A percentile compares a stretch with the other conserved stretches of the same genome.
These are phyloP conservation scores for Cyclostephanos tholiformis DNA, from an alignment of 108 stramenopile species.

Conservation along the genomic window DNA sequence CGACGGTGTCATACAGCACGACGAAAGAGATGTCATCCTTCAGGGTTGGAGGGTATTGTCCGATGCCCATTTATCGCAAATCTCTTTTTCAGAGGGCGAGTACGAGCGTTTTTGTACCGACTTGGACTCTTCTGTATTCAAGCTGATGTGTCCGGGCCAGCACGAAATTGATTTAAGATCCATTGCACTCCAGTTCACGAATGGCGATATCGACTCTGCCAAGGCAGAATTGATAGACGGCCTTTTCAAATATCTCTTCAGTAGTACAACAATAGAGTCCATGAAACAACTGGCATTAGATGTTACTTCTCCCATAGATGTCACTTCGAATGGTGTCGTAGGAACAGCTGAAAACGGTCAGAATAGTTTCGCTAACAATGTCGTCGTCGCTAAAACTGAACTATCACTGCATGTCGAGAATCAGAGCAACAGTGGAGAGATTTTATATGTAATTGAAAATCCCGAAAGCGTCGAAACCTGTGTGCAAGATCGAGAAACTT, in stretches of 20 bases:
- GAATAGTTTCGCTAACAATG: background rate
- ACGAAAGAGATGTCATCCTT: constrained; percentile 35
- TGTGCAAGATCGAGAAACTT: background rate
- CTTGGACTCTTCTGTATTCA: constrained; percentile 26
- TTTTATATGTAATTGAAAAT: background rate
- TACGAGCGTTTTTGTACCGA: constrained; percentile 7
- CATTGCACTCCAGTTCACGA: constrained; percentile 45
- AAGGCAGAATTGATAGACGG: constrained; percentile 36
- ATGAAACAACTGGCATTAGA: background rate
- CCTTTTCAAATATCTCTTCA: constrained; percentile 22
- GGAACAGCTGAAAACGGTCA: background rate
- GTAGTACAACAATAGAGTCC: background rate
- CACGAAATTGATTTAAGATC: constrained; percentile 35
- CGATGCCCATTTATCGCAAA: constrained; percentile 30
- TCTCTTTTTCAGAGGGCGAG: constrained; percentile 5
- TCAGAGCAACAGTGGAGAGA: background rate
- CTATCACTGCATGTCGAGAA: background rate
- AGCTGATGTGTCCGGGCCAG: constrained; percentile 2
- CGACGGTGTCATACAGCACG: constrained; percentile 18
- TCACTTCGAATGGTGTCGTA: background rate
- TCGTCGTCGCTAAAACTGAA: background rate
- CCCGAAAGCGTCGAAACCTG: background rate
- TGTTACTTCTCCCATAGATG: background rate
- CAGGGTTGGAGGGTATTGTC: constrained; percentile 47
- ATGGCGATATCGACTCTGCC: constrained; percentile 42